phyloP scores from a whole-genome alignment of 148 eudicot genomes.

The Nyssa sinensis region DNA sequence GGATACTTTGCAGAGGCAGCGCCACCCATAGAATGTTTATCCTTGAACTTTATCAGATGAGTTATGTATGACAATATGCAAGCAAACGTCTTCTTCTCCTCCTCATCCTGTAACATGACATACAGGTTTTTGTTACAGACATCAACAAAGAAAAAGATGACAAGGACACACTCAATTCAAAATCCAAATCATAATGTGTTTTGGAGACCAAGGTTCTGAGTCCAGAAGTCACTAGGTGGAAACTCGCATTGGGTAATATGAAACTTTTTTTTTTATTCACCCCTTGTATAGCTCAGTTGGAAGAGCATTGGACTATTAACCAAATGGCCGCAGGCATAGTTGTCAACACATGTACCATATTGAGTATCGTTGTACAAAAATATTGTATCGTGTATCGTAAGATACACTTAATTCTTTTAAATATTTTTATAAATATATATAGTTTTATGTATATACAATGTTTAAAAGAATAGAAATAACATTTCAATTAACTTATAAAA shows the following conservation, averaged over 20 bases:
- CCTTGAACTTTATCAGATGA: conserved; percentile 80
- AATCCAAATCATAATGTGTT: neutral
- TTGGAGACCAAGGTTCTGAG: neutral
- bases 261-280: neutral
- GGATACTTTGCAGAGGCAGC: conserved; percentile 49
- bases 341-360: too few species aligned
- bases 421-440: too few species aligned
- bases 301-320: too few species aligned
- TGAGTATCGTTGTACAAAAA: too few species aligned
- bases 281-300: too few species aligned
- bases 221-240: neutral
- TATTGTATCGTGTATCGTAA: too few species aligned
- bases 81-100: conserved; percentile 50
- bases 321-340: too few species aligned
- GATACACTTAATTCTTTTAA: too few species aligned
- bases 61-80: conserved; percentile 66
- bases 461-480: too few species aligned
- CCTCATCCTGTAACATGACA: conserved; percentile 51
- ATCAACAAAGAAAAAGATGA: neutral
- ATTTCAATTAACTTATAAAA: too few species aligned
- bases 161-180: neutral
- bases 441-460: too few species aligned
- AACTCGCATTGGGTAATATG: neutral
- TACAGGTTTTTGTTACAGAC: neutral
- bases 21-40: conserved; percentile 50